These are phyloP conservation scores for Helotiales sp. DNA, from an alignment of 2,329 filamentous ascomycete genomes.

Conservation along the genomic window DNA sequence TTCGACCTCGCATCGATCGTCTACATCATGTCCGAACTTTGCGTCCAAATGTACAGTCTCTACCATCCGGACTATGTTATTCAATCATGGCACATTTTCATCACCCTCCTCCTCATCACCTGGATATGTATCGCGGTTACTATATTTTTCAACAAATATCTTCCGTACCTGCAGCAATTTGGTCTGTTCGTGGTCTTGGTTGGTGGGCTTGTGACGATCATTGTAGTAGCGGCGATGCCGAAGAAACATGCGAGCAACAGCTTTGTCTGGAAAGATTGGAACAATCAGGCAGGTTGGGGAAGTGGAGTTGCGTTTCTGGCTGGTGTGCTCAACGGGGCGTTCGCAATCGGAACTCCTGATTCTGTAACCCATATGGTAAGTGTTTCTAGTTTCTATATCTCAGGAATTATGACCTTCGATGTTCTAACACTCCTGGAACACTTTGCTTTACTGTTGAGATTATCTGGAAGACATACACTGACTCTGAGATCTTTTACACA, in stretches of 20 bases:
- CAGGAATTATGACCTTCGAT: no score
- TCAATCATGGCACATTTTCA: conserved; percentile 49
- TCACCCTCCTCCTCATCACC: conserved; percentile 45
- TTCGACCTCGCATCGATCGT: conserved; percentile 42
- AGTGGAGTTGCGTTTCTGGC: conserved; percentile 56
- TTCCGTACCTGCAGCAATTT: conserved; percentile 50
- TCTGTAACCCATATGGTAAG: conserved; percentile 61
- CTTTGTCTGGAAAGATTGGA: conserved; percentile 44
- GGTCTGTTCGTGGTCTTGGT: conserved; percentile 51
- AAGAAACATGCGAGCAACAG: conserved; percentile 38
- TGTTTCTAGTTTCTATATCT: no score
- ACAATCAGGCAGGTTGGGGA: conserved; percentile 42
- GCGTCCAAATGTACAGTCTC: conserved; percentile 45
- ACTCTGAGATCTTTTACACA: no score
- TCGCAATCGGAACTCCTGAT: conserved; percentile 64
- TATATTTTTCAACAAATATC: conserved; percentile 52
- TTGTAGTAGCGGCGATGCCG: conserved; percentile 57
- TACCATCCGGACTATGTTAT: conserved; percentile 44
- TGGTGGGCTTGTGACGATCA: conserved; percentile 46
- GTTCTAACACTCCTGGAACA: no score
- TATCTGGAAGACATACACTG: no score
- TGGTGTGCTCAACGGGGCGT: conserved; percentile 66
- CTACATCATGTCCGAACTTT: conserved; percentile 39
- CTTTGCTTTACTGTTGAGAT: no score
- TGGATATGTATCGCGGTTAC: conserved; percentile 44